These are phyloP conservation scores for Curvularia lunata DNA, from an alignment of 2,329 filamentous ascomycete species.

Conservation along the genomic window DNA sequence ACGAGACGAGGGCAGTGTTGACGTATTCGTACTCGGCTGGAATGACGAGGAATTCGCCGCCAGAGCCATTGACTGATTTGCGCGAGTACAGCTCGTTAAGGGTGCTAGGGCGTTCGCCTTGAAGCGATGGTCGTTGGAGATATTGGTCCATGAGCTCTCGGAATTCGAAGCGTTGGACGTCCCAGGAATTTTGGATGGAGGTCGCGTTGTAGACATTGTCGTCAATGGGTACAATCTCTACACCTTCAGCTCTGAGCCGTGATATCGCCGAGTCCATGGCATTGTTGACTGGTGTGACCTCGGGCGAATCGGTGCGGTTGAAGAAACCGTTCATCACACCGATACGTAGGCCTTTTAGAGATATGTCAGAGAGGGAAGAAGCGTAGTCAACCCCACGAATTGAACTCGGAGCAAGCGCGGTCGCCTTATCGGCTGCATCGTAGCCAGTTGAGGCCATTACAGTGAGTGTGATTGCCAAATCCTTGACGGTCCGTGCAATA, in stretches of 20 bases:
- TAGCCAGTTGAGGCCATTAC: constrained; percentile 61
- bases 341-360: constrained; percentile 53
- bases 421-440: constrained; percentile 61
- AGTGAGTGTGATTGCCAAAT: constrained; percentile 59
- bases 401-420: constrained; percentile 55
- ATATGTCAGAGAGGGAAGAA: constrained; percentile 43
- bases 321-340: constrained; percentile 64
- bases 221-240: constrained; percentile 58
- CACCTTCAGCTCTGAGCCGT: constrained; percentile 57
- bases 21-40: constrained; percentile 64
- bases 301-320: constrained; percentile 58
- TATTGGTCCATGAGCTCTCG: constrained; percentile 63
- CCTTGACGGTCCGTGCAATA: constrained; percentile 59
- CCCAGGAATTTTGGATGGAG: constrained; percentile 56
- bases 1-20: constrained; percentile 58
- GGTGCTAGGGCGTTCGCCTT: constrained; percentile 53
- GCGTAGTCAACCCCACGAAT: constrained; percentile 57
- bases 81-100: constrained; percentile 59
- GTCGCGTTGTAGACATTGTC: constrained; percentile 60
- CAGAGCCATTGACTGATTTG: constrained; percentile 37
- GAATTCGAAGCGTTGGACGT: constrained; percentile 68
- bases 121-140: constrained; percentile 55
- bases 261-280: constrained; percentile 58
- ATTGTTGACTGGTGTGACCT: constrained; percentile 64
- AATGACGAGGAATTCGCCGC: constrained; percentile 64